Evolutionary conservation across 1,284 basidiomycete species (phyloP).

Genomic region (Cerrena zonata): DNA sequence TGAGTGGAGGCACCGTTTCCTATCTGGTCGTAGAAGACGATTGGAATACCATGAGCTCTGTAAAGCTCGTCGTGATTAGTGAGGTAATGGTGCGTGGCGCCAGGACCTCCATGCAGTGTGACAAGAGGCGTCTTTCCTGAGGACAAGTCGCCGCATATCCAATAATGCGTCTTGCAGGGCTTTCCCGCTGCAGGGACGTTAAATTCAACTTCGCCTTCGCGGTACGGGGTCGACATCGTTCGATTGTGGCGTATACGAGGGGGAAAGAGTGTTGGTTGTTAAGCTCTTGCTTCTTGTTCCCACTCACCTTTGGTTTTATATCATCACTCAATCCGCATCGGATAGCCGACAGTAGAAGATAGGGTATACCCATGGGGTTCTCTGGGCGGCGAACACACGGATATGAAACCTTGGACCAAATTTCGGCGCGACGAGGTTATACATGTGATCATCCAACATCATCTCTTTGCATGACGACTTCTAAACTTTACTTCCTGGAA

Average conservation of each 20-base stretch:
- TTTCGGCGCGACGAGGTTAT: too few relatives aligned
- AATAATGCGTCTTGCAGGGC: constrained; percentile 7
- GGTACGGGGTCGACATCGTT: neutral
- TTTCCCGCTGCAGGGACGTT: constrained; percentile 5
- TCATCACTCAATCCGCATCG: too few relatives aligned
- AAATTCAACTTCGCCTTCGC: constrained; percentile 4
- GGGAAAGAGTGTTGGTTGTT: too few relatives aligned
- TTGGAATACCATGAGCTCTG: constrained; percentile 26
- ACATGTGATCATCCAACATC: too few relatives aligned
- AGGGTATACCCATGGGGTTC: too few relatives aligned
- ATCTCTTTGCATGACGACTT: too few relatives aligned
- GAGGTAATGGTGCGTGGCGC: constrained; percentile 38
- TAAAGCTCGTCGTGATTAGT: constrained; percentile 31
- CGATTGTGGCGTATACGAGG: too few relatives aligned
- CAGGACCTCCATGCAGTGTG: constrained; percentile 40
- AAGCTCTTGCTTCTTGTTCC: neutral
- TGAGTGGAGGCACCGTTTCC: constrained; percentile 43
- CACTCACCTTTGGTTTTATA: neutral
- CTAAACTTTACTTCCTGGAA: too few relatives aligned
- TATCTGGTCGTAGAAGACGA: constrained; percentile 49
- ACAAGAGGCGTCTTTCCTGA: constrained; percentile 31
- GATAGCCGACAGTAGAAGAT: too few relatives aligned
- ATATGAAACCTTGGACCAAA: too few relatives aligned
- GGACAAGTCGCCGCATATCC: constrained; percentile 3
- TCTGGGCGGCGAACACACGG: too few relatives aligned